Percentiles rank a stretch among this genome's conserved stretches.
phyloP scores from a whole-genome alignment of 257 asterid genomes.

The Fraxinus excelsior region DNA sequence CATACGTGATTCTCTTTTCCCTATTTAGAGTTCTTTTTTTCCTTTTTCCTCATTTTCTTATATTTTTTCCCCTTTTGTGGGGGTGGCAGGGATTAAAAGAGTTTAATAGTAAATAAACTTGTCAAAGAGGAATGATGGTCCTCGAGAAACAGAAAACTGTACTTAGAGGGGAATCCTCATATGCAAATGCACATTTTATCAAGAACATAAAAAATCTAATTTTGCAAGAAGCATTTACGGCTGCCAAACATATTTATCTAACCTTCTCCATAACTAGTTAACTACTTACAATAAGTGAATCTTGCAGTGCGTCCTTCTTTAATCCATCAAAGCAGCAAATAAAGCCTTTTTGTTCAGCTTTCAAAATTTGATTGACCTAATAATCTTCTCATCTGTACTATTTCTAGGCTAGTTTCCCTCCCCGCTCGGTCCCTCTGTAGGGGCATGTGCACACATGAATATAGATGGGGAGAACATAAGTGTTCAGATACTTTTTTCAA shows the following conservation, averaged over 20 bases:
- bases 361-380: neutral
- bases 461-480: neutral
- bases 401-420: neutral
- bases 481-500: neutral
- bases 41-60: neutral
- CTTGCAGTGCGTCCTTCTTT: neutral
- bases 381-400: neutral
- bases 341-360: neutral
- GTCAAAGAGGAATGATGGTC: neutral
- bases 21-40: neutral
- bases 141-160: neutral
- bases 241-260: neutral
- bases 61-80: neutral
- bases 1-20: constrained; percentile 1
- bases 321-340: neutral
- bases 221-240: neutral
- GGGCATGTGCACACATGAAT: neutral
- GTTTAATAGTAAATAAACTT: neutral
- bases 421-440: neutral
- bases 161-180: neutral
- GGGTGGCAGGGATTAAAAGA: neutral
- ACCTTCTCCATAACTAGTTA: neutral
- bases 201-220: neutral
- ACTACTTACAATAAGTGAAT: neutral
- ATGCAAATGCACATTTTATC: neutral